A percentile compares a stretch with the other conserved stretches of the same genome.
phyloP scores from a whole-genome alignment of 2,329 filamentous ascomycete species.

The Blastomyces emzantsi region DNA sequence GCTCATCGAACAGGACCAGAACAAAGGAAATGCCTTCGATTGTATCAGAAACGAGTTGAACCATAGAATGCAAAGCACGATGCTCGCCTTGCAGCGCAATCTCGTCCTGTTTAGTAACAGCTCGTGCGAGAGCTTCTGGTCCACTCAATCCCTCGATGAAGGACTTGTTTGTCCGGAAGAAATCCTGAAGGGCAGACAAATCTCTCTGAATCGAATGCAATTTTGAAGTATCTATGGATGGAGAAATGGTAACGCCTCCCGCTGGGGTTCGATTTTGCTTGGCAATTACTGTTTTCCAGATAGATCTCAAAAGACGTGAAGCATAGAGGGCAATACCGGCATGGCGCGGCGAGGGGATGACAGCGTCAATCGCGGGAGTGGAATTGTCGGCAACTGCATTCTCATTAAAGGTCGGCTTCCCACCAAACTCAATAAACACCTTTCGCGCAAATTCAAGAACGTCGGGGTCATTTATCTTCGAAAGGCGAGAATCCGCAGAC shows the following conservation, averaged over 20 bases:
- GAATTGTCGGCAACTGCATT: constrained; percentile 55
- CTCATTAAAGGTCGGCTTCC: constrained; percentile 74
- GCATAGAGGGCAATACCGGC: constrained; percentile 83
- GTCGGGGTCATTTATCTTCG: constrained; percentile 67
- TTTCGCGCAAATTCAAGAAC: constrained; percentile 77
- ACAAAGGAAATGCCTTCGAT: constrained; percentile 97
- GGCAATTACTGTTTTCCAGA: constrained; percentile 78
- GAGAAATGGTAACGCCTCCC: constrained; percentile 54
- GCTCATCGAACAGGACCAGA: constrained; percentile 87
- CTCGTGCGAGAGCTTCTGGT: constrained; percentile 70
- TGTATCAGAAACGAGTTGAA: constrained; percentile 78
- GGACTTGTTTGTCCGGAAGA: constrained; percentile 76
- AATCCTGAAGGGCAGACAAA: constrained; percentile 67
- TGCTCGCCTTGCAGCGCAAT: constrained; percentile 89
- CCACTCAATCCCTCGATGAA: constrained; percentile 94
- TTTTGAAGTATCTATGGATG: constrained; percentile 59
- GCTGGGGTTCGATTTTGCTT: constrained; percentile 45
- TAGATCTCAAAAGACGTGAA: constrained; percentile 71
- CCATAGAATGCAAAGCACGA: constrained; percentile 76
- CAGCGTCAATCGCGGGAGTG: constrained; percentile 65
- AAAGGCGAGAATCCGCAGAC: constrained; percentile 59
- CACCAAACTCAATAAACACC: constrained; percentile 86
- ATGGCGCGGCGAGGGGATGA: constrained; percentile 80
- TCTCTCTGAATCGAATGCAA: constrained; percentile 70
- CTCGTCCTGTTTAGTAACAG: constrained; percentile 77